These are phyloP conservation scores for Boletus huronensis DNA, from an alignment of 768 basidiomycete species.

Conservation along the genomic window DNA sequence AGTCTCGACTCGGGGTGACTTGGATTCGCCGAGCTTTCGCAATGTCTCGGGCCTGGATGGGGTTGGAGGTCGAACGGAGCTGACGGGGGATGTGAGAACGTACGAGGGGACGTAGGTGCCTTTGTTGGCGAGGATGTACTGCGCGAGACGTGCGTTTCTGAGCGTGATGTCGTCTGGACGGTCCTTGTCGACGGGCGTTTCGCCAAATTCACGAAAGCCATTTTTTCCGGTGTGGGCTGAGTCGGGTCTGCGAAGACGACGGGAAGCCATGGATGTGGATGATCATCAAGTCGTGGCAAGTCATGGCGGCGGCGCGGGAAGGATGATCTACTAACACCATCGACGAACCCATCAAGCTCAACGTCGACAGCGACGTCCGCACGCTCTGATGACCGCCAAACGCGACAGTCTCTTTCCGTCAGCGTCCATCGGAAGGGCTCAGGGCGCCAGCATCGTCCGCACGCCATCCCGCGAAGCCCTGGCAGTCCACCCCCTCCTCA, in stretches of 20 bases:
- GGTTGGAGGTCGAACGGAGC: not conserved
- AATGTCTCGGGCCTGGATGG: constrained; percentile 19
- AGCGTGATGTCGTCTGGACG: constrained; percentile 25
- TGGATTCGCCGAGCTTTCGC: constrained; percentile 20
- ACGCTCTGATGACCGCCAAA: constrained; percentile 32
- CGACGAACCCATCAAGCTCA: not conserved
- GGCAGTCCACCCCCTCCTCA: constrained; percentile 64
- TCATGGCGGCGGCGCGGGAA: not conserved
- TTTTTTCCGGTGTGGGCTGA: constrained; percentile 12
- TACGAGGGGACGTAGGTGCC: constrained; percentile 41
- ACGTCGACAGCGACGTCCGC: not conserved
- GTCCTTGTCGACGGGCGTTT: constrained; percentile 6
- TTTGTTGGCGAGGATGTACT: constrained; percentile 40
- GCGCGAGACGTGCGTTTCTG: constrained; percentile 35
- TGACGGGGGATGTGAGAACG: constrained; percentile 1
- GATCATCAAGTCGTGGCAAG: not conserved
- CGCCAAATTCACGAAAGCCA: constrained; percentile 23
- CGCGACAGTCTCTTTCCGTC: constrained; percentile 44
- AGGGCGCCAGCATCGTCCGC: constrained; percentile 41
- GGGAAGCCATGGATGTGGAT: constrained; percentile 2
- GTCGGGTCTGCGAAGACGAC: constrained; percentile 12
- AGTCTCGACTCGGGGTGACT: constrained; percentile 20
- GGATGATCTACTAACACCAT: not conserved
- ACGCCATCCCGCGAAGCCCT: constrained; percentile 51
- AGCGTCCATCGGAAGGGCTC: constrained; percentile 51